These are phyloP conservation scores for Mitragyna speciosa DNA, from an alignment of 257 asterid genomes.

Conservation along the genomic window DNA sequence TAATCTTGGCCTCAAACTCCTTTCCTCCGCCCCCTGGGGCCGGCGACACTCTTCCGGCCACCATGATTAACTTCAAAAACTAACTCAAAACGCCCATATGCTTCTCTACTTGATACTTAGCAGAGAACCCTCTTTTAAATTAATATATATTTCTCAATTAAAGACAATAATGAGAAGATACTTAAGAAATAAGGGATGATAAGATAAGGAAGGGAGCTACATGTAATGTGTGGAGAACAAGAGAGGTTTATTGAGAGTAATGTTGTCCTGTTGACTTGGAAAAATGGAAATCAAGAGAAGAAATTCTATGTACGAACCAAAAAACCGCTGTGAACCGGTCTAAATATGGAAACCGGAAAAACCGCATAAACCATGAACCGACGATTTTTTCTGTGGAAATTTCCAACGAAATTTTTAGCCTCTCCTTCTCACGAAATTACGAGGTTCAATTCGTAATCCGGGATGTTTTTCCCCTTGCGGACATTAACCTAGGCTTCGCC, in stretches of 20 bases:
- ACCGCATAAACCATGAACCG: too few species aligned
- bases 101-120: too few species aligned
- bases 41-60: constrained; percentile 71
- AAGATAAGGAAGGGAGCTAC: background rate
- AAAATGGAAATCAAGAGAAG: background rate
- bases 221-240: background rate
- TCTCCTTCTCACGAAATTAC: constrained; percentile 74
- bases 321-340: too few species aligned
- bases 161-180: background rate
- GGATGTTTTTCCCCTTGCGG: constrained; percentile 84
- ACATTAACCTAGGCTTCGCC: constrained; percentile 93
- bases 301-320: background rate
- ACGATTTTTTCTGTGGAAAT: too few species aligned
- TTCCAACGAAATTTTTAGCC: constrained; percentile 59
- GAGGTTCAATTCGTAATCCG: constrained; percentile 75
- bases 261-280: background rate
- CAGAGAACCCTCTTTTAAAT: too few species aligned
- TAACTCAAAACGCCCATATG: background rate
- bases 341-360: too few species aligned
- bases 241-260: background rate
- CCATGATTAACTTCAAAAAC: constrained; percentile 34
- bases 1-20: constrained; percentile 75
- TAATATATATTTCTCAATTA: background rate
- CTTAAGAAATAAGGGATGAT: background rate
- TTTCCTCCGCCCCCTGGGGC: constrained; percentile 47